Evolutionary conservation across 179 eudicot genomes (phyloP), one percentile per base, ranked within the genome.

Genomic region (Beta macrorhiza): DNA sequence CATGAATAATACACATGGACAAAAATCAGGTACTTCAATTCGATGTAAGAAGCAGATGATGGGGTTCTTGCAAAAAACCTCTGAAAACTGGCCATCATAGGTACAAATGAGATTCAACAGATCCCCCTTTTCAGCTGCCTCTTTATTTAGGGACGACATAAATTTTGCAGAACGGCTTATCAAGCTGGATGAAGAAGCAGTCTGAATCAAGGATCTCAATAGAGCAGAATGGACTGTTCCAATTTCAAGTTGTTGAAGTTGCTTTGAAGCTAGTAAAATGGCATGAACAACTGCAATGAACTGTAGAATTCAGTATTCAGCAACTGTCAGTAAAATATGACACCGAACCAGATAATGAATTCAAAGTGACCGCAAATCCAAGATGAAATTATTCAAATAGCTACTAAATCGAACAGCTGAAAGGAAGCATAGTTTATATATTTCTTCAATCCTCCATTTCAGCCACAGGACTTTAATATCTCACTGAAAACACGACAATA

Each of bases 231-330:
- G 88, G 83, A 93, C 84, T 62, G 79, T 88, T 83, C 83, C 90
- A 20, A 84, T 45, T 63, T 80, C 87, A 82, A 95, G 92, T 78
- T 89, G 92, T 78, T 83, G 90, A 74, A 95, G 93, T 77, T 91
- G 91, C 75, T 91, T 95, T 78, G 94, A 95, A 80, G 94, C 92
- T 76, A 81, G 82, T 82, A 92, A 86, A 64, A 95, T 81, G 67
- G 94, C 93, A 82, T 90, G 91, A 83, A 93, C 87, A 82, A 95
- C 94, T 75, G 92, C 88, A 81, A 95, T 88, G 82, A 95, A 95
- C 99, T 95, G 92, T 63, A 79, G 61, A 45, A 82, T 84, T 80
- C 82, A 84, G 77, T 22, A 7, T 77, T 81, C 65, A 56, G 22
- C 51, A 56, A 59, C 17, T 59, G 67, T 84, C 73, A 78, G 76